These are phyloP conservation scores for Xenosphaeropsis pyriputrescens DNA, from an alignment of 2,329 filamentous ascomycete genomes.

Conservation along the genomic window DNA sequence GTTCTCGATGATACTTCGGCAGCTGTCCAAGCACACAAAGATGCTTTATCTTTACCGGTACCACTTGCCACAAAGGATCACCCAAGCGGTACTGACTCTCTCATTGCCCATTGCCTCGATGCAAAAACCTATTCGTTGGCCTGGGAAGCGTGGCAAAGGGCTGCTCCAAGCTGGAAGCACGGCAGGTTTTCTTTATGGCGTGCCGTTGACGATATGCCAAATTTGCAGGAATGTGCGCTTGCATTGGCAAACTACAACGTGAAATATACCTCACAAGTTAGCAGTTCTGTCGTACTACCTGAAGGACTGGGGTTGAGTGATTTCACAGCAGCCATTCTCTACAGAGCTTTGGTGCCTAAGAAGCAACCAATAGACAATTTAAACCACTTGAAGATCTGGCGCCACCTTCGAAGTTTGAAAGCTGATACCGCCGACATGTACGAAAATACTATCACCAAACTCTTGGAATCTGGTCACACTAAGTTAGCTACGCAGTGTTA, in stretches of 20 bases:
- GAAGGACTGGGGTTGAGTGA: neutral
- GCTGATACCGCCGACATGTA: slow-evolving; percentile 7
- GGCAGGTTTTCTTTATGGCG: neutral
- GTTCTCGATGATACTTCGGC: slow-evolving; percentile 22
- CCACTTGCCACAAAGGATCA: neutral
- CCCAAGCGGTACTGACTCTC: slow-evolving; percentile 4
- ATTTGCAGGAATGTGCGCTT: neutral
- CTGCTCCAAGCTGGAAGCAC: neutral
- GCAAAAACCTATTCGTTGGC: neutral
- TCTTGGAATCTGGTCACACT: slow-evolving; percentile 7
- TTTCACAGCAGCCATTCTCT: slow-evolving; percentile 4
- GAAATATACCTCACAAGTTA: neutral
- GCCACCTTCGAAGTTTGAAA: slow-evolving; percentile 9
- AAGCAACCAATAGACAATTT: slow-evolving; percentile 4
- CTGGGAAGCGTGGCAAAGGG: neutral
- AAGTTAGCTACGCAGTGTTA: slow-evolving; percentile 11
- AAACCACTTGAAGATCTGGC: slow-evolving; percentile 7
- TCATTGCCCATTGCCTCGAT: neutral
- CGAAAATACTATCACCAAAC: slow-evolving; percentile 5
- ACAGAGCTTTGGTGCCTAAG: slow-evolving; percentile 5
- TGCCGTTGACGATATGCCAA: neutral
- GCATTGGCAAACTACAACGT: neutral
- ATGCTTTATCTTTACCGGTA: slow-evolving; percentile 1
- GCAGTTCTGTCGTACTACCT: neutral
- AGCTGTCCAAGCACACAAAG: slow-evolving; percentile 12